Base-by-base conservation (phyloP, 2,329 filamentous ascomycete species). In the Dactylellina sp. region DNA sequence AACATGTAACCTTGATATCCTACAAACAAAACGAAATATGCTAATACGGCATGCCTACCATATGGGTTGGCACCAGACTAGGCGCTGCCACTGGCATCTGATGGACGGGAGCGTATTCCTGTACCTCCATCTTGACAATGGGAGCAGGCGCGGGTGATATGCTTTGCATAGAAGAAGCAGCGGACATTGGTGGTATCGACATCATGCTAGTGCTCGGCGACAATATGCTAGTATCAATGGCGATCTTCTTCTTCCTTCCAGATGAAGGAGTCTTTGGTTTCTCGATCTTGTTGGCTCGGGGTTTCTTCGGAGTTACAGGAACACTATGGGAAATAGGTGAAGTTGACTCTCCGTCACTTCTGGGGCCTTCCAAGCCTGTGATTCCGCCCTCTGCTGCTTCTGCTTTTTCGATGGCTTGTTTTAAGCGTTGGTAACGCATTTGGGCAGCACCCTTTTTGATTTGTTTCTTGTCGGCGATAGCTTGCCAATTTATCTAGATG, bases 391-490 rank as follows among this genome's bases (percentile, higher is more conserved):
- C 68, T n/a, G 25, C 24, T 12, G 68, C 68, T 49, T 72, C 68
- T 7, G 68, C 71, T 28, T 68, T 75, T 55, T 75, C 71, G 39
- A 75, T 68, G 16, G 63, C 71, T 66, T 66, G 61, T n/a, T 68
- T 66, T 39, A 75, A 46, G 24, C 71, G 71, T 46, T 66, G 63
- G 18, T 66, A 75, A 18, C 71, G 71, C 71, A 75, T 75, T 61
- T 72, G 68, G 18, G 71, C 63, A 14, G 71, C 71, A 28, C 62
- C 71, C 18, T 75, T 66, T 47, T 75, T 75, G 71, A 68, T 75
- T 20, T 66, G 62, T 20, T 75, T 75, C 44, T 75, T 66, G n/a
- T 75, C 63, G 28, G 62, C 71, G 18, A 75, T 68, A 20, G 61
- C 62, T 53, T 75, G 55, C 71, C 71, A 75, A 35, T 75, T 66